Percentiles rank a stretch among this genome's conserved stretches.
phyloP scores from a whole-genome alignment of 164 flowering plant species.

The Aristolochia fimbriata region DNA sequence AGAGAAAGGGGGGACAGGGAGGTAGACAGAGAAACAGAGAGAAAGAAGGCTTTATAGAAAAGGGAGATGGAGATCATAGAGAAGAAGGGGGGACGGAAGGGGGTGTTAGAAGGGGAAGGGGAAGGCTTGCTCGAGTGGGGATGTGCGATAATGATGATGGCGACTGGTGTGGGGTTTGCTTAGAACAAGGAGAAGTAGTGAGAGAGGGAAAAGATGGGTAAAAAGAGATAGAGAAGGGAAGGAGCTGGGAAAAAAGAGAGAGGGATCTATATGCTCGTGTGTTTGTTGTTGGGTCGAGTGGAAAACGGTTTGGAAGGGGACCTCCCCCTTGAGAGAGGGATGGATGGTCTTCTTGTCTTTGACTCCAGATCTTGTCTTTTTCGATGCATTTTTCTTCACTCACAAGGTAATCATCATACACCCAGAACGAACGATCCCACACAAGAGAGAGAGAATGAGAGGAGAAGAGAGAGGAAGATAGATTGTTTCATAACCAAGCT shows the following conservation, averaged over 20 bases:
- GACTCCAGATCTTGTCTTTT: constrained; percentile 44
- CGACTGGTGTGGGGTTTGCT: constrained; percentile 2
- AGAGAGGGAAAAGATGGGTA: constrained; percentile 10
- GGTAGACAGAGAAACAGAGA: not conserved
- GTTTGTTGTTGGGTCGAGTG: constrained; percentile 60
- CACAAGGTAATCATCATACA: constrained; percentile 45
- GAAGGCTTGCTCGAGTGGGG: constrained; percentile 8
- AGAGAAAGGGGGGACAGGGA: not conserved
- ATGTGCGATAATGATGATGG: constrained; percentile 6
- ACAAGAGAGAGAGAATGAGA: constrained; percentile 6
- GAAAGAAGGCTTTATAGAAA: not conserved
- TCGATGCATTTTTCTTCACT: constrained; percentile 49
- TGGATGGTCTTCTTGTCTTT: constrained; percentile 52
- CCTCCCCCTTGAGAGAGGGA: constrained; percentile 21
- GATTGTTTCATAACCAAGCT: constrained; percentile 19
- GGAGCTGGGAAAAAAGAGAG: constrained; percentile 8
- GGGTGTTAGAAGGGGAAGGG: constrained; percentile 6
- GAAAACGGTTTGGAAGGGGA: constrained; percentile 83
- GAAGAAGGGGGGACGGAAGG: not conserved
- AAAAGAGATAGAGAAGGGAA: constrained; percentile 11
- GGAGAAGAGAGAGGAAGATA: constrained; percentile 9
- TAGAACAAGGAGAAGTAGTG: not conserved
- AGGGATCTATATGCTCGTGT: constrained; percentile 6
- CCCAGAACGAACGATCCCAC: constrained; percentile 16
- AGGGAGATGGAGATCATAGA: not conserved